Base-by-base conservation (phyloP, 257 asterid genomes). In the Galeopsis tetrahit region DNA sequence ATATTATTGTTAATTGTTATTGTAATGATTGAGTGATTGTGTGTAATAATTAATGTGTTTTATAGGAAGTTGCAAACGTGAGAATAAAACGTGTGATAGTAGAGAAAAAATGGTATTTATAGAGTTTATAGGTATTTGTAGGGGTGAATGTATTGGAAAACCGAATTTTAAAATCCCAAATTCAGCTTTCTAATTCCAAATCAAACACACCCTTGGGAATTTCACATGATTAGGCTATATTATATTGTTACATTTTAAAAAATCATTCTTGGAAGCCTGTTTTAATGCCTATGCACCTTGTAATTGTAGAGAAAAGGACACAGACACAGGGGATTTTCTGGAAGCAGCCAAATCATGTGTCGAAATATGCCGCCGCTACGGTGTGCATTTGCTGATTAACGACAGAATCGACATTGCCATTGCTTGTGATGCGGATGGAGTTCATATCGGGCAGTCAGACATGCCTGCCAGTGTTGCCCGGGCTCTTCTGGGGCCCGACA, bases 361-460 rank as follows among this genome's bases (percentile, higher is more conserved):
- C 46, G 73, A 80, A 68, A 82, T 89, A 66, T 91, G 98, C 75
- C 90, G 87, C 63, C 33, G 52, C 67, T 86, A 80, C 48, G 82
- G 82, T 49, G 88, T 94, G 15, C 95, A 96, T 39, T 77, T 91
- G 63, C 80, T 94, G 80, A 91, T 94, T 51, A 94, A 94, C 34
- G 99, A 94, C 78, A 84, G 97, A 79, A 82, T 91, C 10, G 99
- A 94, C 36, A 73, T 94, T 9, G 97, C 98, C 71, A 87, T 94
- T 49, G 98, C 97, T 58, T 86, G 92, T 80, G 96, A 84, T 14
- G 96, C 99, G 2, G 98, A 94, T 43, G 99, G 99, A 11, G 88
- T 94, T 71, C 99, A 94, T 70, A 81, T 94, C 15, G 97, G 99
- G 60, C 99, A 91, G 70, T 88, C 97, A 31, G 99, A 94, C 88